A percentile compares a stretch with the other conserved stretches of the same genome.
These are phyloP conservation scores for Stygiomarasmius scandens DNA, from an alignment of 1,284 basidiomycete species.

Conservation along the genomic window DNA sequence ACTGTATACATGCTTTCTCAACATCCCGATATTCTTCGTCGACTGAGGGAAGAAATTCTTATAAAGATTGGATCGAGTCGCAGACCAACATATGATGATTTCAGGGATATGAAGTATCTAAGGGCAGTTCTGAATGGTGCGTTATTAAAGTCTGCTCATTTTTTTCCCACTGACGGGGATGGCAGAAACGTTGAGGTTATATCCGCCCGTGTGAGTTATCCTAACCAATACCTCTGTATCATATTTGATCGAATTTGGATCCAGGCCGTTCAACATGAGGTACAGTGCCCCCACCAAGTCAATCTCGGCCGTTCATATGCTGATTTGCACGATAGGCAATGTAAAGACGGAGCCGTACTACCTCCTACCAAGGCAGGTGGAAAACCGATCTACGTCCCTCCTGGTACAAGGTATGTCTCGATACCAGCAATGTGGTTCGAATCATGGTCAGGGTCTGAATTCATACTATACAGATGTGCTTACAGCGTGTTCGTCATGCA, in stretches of 20 bases:
- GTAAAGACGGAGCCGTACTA: slow-evolving; percentile 12
- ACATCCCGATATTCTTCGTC: slow-evolving; percentile 35
- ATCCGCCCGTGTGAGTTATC: slow-evolving; percentile 42
- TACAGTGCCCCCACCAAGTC: slow-evolving; percentile 5
- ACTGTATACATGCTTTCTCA: slow-evolving; percentile 45
- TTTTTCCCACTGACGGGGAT: no score
- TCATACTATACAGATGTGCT: slow-evolving; percentile 20
- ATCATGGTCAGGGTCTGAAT: neutral
- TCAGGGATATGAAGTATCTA: slow-evolving; percentile 48
- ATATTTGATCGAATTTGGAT: neutral
- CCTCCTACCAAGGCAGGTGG: slow-evolving; percentile 30
- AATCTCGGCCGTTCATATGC: slow-evolving; percentile 13
- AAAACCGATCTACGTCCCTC: slow-evolving; percentile 21
- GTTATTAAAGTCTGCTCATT: no score
- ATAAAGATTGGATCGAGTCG: slow-evolving; percentile 31
- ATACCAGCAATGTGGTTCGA: slow-evolving; percentile 13
- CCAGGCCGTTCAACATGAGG: slow-evolving; percentile 38
- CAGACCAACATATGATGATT: slow-evolving; percentile 40
- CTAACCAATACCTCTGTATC: neutral
- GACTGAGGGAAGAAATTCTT: slow-evolving; percentile 43
- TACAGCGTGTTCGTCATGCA: slow-evolving; percentile 42
- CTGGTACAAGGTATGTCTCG: slow-evolving; percentile 27
- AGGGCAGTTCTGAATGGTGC: slow-evolving; percentile 43
- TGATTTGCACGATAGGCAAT: slow-evolving; percentile 20
- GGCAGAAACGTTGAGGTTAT: slow-evolving; percentile 44